phyloP scores from a whole-genome alignment of 2,329 filamentous ascomycete species.

The Dothidotthia symphoricarpi region DNA sequence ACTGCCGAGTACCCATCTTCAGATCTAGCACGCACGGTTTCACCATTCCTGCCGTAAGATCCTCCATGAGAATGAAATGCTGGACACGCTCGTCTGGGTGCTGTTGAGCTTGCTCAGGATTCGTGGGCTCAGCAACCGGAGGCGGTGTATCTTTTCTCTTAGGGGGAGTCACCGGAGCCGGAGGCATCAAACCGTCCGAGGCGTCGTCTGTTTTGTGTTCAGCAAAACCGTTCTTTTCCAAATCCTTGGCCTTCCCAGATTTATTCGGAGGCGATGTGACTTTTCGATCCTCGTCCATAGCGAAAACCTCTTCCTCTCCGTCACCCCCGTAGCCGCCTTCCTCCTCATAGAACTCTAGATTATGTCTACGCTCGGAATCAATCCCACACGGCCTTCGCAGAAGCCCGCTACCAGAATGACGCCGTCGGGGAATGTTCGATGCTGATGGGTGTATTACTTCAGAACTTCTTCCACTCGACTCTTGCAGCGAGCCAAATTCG shows the following conservation, averaged over 20 bases:
- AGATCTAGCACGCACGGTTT: slow-evolving; percentile 94
- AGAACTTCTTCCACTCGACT: slow-evolving; percentile 4
- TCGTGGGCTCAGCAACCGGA: slow-evolving; percentile 28
- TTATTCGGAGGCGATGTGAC: slow-evolving; percentile 8
- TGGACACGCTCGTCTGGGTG: slow-evolving; percentile 67
- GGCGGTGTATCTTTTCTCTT: slow-evolving; percentile 11
- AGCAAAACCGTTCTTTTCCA: background rate
- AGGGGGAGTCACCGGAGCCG: slow-evolving; percentile 25
- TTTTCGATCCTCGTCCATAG: slow-evolving; percentile 59
- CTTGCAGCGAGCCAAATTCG: slow-evolving; percentile 11
- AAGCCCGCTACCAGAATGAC: slow-evolving; percentile 85
- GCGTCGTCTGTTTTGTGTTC: slow-evolving; percentile 3
- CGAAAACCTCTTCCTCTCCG: slow-evolving; percentile 67
- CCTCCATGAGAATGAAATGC: slow-evolving; percentile 89
- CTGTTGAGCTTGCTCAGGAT: slow-evolving; percentile 48
- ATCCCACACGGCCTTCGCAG: slow-evolving; percentile 71
- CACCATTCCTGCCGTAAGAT: slow-evolving; percentile 94
- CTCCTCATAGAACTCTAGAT: slow-evolving; percentile 88
- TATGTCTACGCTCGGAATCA: slow-evolving; percentile 61
- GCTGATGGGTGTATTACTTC: slow-evolving; percentile 33
- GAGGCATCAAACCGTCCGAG: slow-evolving; percentile 31
- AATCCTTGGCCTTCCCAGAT: slow-evolving; percentile 4
- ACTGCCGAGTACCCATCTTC: slow-evolving; percentile 98
- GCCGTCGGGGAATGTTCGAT: slow-evolving; percentile 51
- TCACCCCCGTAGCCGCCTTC: slow-evolving; percentile 83